phyloP scores from a whole-genome alignment of 805 yeast genomes.

The Saturnispora hagleri region DNA sequence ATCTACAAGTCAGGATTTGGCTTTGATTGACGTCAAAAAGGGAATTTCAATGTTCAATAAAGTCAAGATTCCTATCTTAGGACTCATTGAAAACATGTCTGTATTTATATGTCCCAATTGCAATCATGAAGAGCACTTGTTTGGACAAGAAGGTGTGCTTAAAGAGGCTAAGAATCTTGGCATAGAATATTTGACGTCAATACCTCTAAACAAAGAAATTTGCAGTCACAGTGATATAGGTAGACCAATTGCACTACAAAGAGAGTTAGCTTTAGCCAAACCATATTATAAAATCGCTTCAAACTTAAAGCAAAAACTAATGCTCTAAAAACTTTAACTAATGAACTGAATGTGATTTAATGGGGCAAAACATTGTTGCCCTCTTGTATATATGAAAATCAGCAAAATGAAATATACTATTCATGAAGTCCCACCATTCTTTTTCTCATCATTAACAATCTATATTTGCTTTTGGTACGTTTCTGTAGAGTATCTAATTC shows the following conservation, averaged over 20 bases:
- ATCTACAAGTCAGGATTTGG: conserved; percentile 81
- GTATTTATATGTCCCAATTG: conserved; percentile 70
- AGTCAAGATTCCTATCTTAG: conserved; percentile 61
- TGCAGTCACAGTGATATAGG: conserved; percentile 58
- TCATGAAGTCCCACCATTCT: neutral
- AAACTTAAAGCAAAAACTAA: conserved; percentile 18
- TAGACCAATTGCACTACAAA: conserved; percentile 45
- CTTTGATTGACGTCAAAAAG: conserved; percentile 68
- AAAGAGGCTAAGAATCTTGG: conserved; percentile 37
- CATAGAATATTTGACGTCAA: conserved; percentile 48
- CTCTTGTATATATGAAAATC: neutral
- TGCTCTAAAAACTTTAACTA: neutral
- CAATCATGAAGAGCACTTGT: conserved; percentile 60
- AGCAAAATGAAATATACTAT: neutral
- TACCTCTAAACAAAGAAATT: conserved; percentile 57
- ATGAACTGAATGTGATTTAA: no score
- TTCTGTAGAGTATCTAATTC: neutral
- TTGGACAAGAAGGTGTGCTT: conserved; percentile 58
- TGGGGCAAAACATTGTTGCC: neutral
- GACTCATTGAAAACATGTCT: conserved; percentile 80
- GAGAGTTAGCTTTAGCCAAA: conserved; percentile 28
- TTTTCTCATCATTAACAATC: neutral
- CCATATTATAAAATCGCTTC: conserved; percentile 45
- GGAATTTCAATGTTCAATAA: conserved; percentile 74
- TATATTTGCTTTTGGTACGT: neutral